Base-by-base conservation (phyloP, 1,139 yeast species). In the Zygosaccharomyces pseudobailii region DNA sequence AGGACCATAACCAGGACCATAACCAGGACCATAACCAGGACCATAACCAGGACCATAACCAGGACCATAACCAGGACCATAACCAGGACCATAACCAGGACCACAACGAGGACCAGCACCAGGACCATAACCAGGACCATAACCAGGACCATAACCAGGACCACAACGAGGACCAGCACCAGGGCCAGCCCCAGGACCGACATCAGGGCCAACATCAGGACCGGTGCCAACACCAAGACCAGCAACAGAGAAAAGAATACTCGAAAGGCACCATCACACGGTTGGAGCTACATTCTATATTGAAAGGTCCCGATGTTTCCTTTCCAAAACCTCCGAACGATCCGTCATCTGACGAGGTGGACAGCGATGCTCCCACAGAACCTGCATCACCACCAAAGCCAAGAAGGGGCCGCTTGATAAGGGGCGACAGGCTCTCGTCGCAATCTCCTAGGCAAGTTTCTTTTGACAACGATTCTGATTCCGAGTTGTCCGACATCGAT, bases 321-420 rank as follows among this genome's bases (percentile, higher is more conserved):
- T 24, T 24, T 8, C 8, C 27, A 24, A 43, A 24, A 8, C 23
- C 38, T 24, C 19, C 19, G 7, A 6, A 7, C 33, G 33, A 30
- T 1, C 33, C 13, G 5, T 8, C 27, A 6, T 19, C 33, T 6
- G 66, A 67, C 2, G 81, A 76, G 36, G 72, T 79, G 0, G 81
- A 76, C 49, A 79, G 83, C 24, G 74, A 75, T 20, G 63, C 72
- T 3, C 70, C 73, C 17, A 64, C 68, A 3, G 65, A 60, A 39
- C 59, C 59, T 2, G 75, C 72, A 3, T 68, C 78, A 0, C 77
- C 79, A 3, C 73, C 76, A 1, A 66, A 67, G 38, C 61, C 70
- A 3, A 64, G 66, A 40, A 61, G 67, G 38, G 74, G 76, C 1
- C 64, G 70, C 44, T 57, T 76, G 13, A 59, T 75, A 2, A 66